Conservation (phyloP, 2,329 filamentous ascomycete genomes). For the Colletotrichum chlorophyti region DNA sequence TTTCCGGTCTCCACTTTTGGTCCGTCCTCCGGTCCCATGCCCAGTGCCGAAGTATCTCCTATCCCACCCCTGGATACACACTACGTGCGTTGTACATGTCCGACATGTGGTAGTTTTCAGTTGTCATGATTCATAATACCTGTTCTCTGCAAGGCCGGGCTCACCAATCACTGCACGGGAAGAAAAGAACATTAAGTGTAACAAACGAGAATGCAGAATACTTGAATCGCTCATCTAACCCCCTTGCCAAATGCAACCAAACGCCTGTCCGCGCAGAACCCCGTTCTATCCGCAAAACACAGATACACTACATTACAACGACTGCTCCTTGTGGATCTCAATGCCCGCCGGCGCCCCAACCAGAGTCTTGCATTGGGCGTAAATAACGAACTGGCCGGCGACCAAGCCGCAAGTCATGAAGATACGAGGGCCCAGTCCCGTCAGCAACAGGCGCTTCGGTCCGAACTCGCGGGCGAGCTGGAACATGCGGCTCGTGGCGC, state of each 20-base stretch:
- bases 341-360: slow-evolving; percentile 58
- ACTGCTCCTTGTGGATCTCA: slow-evolving; percentile 58
- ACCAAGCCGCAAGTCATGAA: slow-evolving; percentile 62
- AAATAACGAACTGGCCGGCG: slow-evolving; percentile 61
- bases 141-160: too few relatives aligned
- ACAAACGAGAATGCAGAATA: too few relatives aligned
- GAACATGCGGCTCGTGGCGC: slow-evolving; percentile 58
- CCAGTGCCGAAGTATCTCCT: too few relatives aligned
- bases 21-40: too few relatives aligned
- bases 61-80: too few relatives aligned
- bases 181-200: too few relatives aligned
- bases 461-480: slow-evolving; percentile 59
- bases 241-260: neutral
- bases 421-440: slow-evolving; percentile 57
- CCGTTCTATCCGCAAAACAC: neutral
- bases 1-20: too few relatives aligned
- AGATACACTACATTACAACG: neutral
- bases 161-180: too few relatives aligned
- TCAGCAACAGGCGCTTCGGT: slow-evolving; percentile 52
- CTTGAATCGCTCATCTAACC: slow-evolving; percentile 8
- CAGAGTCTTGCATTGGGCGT: slow-evolving; percentile 60
- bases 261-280: neutral
- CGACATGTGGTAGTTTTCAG: too few relatives aligned
- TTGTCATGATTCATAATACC: too few relatives aligned
- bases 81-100: too few relatives aligned